Conservation (phyloP, 2,329 filamentous ascomycete species). For the Septoria linicola region DNA sequence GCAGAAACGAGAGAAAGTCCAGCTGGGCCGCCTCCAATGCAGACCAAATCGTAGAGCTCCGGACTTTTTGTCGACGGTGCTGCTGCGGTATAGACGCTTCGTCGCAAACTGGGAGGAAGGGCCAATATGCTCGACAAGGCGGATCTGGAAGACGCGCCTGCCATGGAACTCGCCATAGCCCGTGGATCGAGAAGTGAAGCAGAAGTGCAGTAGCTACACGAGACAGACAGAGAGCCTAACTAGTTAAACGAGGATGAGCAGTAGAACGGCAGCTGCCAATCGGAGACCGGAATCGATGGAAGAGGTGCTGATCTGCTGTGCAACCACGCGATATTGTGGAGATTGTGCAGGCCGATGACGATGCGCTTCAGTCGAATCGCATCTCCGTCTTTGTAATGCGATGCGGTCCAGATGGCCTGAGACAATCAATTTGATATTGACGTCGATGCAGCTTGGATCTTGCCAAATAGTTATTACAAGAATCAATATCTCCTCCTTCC, state of each 20-base stretch:
- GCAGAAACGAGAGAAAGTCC: slow-evolving; percentile 33
- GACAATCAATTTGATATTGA: too few relatives aligned
- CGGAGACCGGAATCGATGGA: too few relatives aligned
- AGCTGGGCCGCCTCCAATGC: slow-evolving; percentile 30
- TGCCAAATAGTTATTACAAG: background rate
- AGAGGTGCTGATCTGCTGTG: too few relatives aligned
- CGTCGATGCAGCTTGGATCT: too few relatives aligned
- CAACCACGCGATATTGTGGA: too few relatives aligned
- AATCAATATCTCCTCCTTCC: background rate
- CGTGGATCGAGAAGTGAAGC: too few relatives aligned
- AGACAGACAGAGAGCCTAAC: too few relatives aligned
- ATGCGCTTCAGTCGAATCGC: too few relatives aligned
- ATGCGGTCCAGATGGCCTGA: too few relatives aligned
- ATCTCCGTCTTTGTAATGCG: slow-evolving; percentile 8
- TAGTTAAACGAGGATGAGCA: background rate
- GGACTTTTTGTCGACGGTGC: slow-evolving; percentile 39
- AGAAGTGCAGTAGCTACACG: too few relatives aligned
- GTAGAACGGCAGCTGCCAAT: background rate
- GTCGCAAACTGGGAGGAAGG: slow-evolving; percentile 32
- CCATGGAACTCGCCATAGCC: background rate
- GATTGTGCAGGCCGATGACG: too few relatives aligned
- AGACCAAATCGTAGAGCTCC: slow-evolving; percentile 63
- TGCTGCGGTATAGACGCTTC: slow-evolving; percentile 29
- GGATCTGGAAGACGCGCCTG: slow-evolving; percentile 13
- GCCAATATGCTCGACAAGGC: slow-evolving; percentile 26